Base-by-base conservation (phyloP, 306 rosid genomes). In the Casuarina glauca region DNA sequence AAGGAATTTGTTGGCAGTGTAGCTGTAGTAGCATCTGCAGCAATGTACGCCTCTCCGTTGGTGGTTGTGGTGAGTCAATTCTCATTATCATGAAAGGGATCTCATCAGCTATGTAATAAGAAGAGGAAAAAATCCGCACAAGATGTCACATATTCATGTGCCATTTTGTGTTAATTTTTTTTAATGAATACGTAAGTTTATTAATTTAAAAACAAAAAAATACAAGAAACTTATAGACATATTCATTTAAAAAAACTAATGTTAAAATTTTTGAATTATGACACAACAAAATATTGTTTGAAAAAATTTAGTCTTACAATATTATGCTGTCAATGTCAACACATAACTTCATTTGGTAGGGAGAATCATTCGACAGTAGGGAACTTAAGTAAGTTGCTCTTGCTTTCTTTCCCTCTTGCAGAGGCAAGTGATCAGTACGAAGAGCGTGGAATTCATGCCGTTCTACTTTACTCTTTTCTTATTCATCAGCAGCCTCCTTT, bases 381-480 rank as follows among this genome's bases (percentile, higher is more conserved):
- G 32, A 26, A 26, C 32, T 26, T 26, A 26, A 0, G 32, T 26
- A 26, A 26, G 32, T 26, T 26, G 32, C 32, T 26, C 32, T 26
- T 26, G 1, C 32, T 26, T 26, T 26, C 32, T 26, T 66, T 48
- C 36, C 32, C 38, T 50, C 66, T 70, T 87, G 85, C 93, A 93
- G 98, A 91, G 83, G 67, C 80, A 78, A 80, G 98, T 93, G 36
- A 79, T 93, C 46, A 51, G 32, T 45, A 89, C 86, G 7, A 93
- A 87, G 92, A 93, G 93, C 15, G 98, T 93, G 41, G 93, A 93
- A 63, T 93, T 84, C 87, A 87, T 93, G 98, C 98, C 98, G 57
- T 90, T 93, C 67, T 91, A 89, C 74, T 83, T 93, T 80, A 91
- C 96, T 3, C 17, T 91, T 38, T 91, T 88, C 83, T 86, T 97